These are phyloP conservation scores for Tetracladium marchalianum DNA, from an alignment of 495 filamentous ascomycete genomes.

Conservation along the genomic window DNA sequence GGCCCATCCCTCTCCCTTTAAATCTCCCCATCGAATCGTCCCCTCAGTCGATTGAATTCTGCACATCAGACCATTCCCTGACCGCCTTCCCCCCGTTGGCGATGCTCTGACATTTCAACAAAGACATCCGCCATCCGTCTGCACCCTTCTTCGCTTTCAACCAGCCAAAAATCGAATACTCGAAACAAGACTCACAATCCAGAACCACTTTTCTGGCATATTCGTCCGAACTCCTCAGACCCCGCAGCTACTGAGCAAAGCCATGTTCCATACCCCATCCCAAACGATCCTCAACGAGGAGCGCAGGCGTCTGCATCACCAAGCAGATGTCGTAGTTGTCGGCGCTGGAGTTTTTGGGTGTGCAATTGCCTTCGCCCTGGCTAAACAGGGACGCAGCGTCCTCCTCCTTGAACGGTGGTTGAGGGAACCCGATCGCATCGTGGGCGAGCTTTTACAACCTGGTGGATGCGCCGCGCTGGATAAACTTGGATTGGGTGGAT, in stretches of 20 bases:
- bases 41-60: too few species aligned
- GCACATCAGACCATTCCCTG: too few species aligned
- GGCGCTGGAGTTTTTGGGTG: slow-evolving; percentile 87
- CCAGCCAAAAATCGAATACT: too few species aligned
- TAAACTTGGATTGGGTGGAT: slow-evolving; percentile 68
- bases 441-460: slow-evolving; percentile 90
- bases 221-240: too few species aligned
- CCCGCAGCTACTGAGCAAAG: not conserved
- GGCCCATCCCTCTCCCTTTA: too few species aligned
- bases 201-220: too few species aligned
- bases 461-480: slow-evolving; percentile 77
- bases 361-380: slow-evolving; percentile 72
- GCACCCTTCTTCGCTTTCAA: too few species aligned
- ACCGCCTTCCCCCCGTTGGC: too few species aligned
- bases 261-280: slow-evolving; percentile 4
- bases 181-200: too few species aligned
- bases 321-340: slow-evolving; percentile 76
- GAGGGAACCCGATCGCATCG: slow-evolving; percentile 93
- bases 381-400: slow-evolving; percentile 79
- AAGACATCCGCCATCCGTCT: too few species aligned
- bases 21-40: too few species aligned
- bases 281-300: slow-evolving; percentile 16
- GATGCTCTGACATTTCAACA: too few species aligned
- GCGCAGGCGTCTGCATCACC: slow-evolving; percentile 40
- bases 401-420: slow-evolving; percentile 82